Percentiles rank a stretch among this genome's conserved stretches.
These are phyloP conservation scores for Chalara sp. DNA, from an alignment of 2,329 filamentous ascomycete genomes.

Conservation along the genomic window DNA sequence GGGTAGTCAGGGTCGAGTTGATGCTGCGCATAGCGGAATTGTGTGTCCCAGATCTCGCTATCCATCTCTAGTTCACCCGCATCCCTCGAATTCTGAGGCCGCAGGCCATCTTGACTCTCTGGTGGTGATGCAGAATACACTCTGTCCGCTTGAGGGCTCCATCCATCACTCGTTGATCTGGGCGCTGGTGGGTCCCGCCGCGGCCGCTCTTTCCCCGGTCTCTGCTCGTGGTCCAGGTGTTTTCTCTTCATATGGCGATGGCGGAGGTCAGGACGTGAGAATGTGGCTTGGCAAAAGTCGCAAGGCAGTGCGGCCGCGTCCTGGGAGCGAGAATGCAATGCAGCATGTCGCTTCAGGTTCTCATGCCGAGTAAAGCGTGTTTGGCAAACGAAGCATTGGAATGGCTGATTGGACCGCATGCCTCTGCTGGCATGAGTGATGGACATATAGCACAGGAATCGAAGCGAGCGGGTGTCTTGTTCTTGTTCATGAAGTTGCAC, in stretches of 20 bases:
- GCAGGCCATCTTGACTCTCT: conserved; percentile 2
- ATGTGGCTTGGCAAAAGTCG: conserved; percentile 31
- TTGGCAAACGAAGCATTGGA: conserved; percentile 33
- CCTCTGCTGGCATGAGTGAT: not conserved
- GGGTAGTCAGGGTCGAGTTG: not conserved
- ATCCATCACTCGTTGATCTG: not conserved
- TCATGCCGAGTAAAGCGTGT: conserved; percentile 33
- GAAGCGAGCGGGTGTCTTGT: not conserved
- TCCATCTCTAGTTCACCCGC: conserved; percentile 4
- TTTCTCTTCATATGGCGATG: conserved; percentile 36
- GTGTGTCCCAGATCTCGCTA: conserved; percentile 1
- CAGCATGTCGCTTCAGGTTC: conserved; percentile 36
- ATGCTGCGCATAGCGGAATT: conserved; percentile 2
- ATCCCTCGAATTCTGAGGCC: conserved; percentile 1
- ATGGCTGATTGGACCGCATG: conserved; percentile 26
- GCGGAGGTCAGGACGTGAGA: conserved; percentile 34
- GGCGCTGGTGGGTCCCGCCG: not conserved
- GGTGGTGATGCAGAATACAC: not conserved
- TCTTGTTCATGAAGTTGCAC: too few species aligned
- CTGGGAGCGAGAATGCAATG: conserved; percentile 29
- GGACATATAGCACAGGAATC: not conserved
- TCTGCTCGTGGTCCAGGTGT: conserved; percentile 25
- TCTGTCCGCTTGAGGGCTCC: not conserved
- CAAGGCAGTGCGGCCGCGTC: conserved; percentile 28
- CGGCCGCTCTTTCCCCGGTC: conserved; percentile 1